Evolutionary conservation across 2,329 filamentous ascomycete genomes (phyloP), one percentile per base, ranked within the genome.

Genomic region (Ambrosiella beaveri): DNA sequence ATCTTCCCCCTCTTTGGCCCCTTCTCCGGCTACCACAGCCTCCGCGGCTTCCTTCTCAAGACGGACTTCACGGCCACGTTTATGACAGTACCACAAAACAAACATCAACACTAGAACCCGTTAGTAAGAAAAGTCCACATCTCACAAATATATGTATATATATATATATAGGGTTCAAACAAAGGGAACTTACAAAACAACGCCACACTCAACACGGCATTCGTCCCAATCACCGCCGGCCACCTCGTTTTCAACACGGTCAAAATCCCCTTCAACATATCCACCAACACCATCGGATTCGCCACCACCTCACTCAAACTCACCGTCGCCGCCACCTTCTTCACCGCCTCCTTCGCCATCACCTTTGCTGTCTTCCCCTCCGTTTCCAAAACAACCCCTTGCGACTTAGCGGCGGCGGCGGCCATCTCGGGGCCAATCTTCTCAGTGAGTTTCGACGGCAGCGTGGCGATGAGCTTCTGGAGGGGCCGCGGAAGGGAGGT

Each of bases 41-140:
- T 27, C 27, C 27, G 27, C 27, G 27, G 27, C 27, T 27, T 27
- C 27, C 27, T 27, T 27, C 27, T 27, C 27, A 27, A 27, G 27
- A 27, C 27, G 27, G 27, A 82, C 83, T 72, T 98, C 91, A 50
- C 82, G 82, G 44, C 93, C 93, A 57, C 93, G 86, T 74, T 97
- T 97, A 71, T 97, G 85, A 72, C 90, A 97, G 72, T 97, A 98
- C 90, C 91, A 98, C 65, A 97, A 83, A 50, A 95, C 88, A 67
- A 95, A 93, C 59, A 98, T 78, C 13, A 97, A 77, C 57, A 97
- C 87, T 86, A 58, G 36, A 15, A 27, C 11, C 12, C 19, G 27
- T 27, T 27, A 27, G 3, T 27, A 27, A 27, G 27, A 38, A 19
- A 54, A 5, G 56, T 61, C 56, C 57, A 57, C 47, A 44, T 58